A percentile compares a stretch with the other conserved stretches of the same genome.
Evolutionary conservation across 352 stramenopile species (phyloP).

Genomic region (Globisporangium alternatum): DNA sequence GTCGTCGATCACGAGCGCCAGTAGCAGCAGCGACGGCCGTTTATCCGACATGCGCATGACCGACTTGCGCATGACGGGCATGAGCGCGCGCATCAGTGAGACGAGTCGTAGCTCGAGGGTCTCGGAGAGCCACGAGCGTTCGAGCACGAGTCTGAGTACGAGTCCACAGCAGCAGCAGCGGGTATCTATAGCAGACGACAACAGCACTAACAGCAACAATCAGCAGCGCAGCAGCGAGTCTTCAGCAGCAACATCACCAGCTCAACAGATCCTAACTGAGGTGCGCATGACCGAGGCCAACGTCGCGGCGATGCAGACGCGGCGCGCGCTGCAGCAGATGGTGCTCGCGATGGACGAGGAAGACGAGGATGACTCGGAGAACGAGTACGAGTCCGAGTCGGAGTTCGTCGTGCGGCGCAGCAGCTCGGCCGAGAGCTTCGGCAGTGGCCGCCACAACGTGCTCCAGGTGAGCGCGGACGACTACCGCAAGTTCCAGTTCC

Average conservation of each 20-base stretch:
- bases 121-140: slow-evolving; percentile 12
- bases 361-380: slow-evolving; percentile 34
- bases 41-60: slow-evolving; percentile 24
- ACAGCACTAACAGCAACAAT: slow-evolving; percentile 19
- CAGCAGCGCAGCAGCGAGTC: slow-evolving; percentile 19
- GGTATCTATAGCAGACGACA: slow-evolving; percentile 7
- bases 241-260: neutral
- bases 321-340: slow-evolving; percentile 82
- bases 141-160: neutral
- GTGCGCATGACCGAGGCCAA: slow-evolving; percentile 56
- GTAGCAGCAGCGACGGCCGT: slow-evolving; percentile 7
- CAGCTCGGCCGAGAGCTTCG: slow-evolving; percentile 13
- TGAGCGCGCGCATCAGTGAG: slow-evolving; percentile 23
- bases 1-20: slow-evolving; percentile 10
- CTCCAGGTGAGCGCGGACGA: slow-evolving; percentile 66
- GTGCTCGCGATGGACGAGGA: slow-evolving; percentile 79
- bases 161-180: slow-evolving; percentile 16
- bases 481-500: slow-evolving; percentile 83
- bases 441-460: slow-evolving; percentile 18
- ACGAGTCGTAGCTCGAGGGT: slow-evolving; percentile 3
- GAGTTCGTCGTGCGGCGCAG: slow-evolving; percentile 16
- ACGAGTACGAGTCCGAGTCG: slow-evolving; percentile 64
- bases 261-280: slow-evolving; percentile 13
- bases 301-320: slow-evolving; percentile 71
- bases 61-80: slow-evolving; percentile 25